A percentile compares a stretch with the other conserved stretches of the same genome.
phyloP scores from a whole-genome alignment of 2,329 filamentous ascomycete species.

The Fusarium agapanthi region DNA sequence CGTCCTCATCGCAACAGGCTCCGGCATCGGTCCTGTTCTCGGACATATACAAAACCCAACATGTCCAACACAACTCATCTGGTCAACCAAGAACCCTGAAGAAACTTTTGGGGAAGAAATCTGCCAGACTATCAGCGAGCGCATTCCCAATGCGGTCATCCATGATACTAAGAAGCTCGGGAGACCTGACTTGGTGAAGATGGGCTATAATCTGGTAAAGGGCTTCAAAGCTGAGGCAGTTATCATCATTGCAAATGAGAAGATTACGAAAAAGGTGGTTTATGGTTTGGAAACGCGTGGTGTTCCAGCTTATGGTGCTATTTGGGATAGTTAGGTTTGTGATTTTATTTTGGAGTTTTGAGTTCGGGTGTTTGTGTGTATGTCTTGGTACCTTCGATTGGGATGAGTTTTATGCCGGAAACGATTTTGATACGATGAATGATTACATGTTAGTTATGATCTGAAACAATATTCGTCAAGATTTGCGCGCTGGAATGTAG shows the following conservation, averaged over 20 bases:
- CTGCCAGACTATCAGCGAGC: conserved; percentile 61
- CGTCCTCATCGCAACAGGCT: conserved; percentile 76
- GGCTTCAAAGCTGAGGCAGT: conserved; percentile 72
- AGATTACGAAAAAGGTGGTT: conserved; percentile 72
- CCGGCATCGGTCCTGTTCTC: conserved; percentile 75
- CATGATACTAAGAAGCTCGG: conserved; percentile 70
- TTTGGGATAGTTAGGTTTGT: conserved; percentile 66
- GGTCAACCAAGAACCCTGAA: conserved; percentile 71
- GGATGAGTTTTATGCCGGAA: background rate
- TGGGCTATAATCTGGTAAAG: conserved; percentile 62
- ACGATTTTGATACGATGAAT: conserved; percentile 10
- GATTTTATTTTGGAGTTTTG: background rate
- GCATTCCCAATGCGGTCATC: conserved; percentile 71
- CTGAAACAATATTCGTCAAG: background rate
- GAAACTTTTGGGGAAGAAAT: conserved; percentile 69
- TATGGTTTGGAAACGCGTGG: conserved; percentile 73
- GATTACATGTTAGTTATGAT: conserved; percentile 4
- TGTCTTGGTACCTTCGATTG: background rate
- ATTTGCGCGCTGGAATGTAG: conserved; percentile 1
- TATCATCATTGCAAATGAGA: conserved; percentile 76
- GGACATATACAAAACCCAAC: conserved; percentile 63
- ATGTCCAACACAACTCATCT: conserved; percentile 68
- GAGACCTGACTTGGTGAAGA: conserved; percentile 63
- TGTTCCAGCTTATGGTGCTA: conserved; percentile 74
- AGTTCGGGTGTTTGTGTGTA: background rate